phyloP scores from a whole-genome alignment of 352 stramenopile genomes.

The Phytopythium kandeliae region DNA sequence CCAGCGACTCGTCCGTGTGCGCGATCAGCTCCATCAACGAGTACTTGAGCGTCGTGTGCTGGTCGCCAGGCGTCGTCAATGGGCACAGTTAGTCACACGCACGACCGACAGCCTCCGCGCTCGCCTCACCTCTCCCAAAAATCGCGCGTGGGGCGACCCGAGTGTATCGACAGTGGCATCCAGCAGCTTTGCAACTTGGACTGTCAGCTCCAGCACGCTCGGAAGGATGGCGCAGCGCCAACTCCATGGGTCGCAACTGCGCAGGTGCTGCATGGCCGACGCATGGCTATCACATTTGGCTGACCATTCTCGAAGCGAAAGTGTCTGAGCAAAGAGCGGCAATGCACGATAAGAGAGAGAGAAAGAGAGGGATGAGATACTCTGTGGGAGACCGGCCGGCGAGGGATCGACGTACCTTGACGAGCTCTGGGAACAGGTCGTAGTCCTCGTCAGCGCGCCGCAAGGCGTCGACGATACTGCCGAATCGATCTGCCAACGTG shows the following conservation, averaged over 20 bases:
- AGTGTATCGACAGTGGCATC: conserved; percentile 11
- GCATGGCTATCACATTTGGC: conserved; percentile 21
- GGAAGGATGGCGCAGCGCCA: conserved; percentile 34
- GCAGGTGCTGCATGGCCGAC: conserved; percentile 20
- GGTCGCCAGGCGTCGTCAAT: background rate
- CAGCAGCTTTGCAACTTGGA: conserved; percentile 31
- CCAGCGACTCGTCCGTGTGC: conserved; percentile 21
- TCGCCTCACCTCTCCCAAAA: background rate
- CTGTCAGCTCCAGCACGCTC: conserved; percentile 27
- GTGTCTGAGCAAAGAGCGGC: conserved; percentile 16
- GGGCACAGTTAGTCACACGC: background rate
- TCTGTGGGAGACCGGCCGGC: too few relatives aligned
- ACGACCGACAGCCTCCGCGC: background rate
- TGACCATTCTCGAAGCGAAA: conserved; percentile 38
- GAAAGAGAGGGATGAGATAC: too few relatives aligned
- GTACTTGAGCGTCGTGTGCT: conserved; percentile 42
- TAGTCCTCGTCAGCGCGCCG: conserved; percentile 16
- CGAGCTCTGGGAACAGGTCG: conserved; percentile 28
- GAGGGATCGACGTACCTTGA: conserved; percentile 22
- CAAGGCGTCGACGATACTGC: conserved; percentile 22
- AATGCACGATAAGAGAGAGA: background rate
- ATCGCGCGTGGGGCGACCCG: background rate
- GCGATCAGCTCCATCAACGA: conserved; percentile 33
- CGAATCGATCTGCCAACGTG: conserved; percentile 19
- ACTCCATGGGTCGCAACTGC: conserved; percentile 5